Evolutionary conservation across 768 basidiomycete genomes (phyloP).

Genomic region (Leccinum sublutescens): DNA sequence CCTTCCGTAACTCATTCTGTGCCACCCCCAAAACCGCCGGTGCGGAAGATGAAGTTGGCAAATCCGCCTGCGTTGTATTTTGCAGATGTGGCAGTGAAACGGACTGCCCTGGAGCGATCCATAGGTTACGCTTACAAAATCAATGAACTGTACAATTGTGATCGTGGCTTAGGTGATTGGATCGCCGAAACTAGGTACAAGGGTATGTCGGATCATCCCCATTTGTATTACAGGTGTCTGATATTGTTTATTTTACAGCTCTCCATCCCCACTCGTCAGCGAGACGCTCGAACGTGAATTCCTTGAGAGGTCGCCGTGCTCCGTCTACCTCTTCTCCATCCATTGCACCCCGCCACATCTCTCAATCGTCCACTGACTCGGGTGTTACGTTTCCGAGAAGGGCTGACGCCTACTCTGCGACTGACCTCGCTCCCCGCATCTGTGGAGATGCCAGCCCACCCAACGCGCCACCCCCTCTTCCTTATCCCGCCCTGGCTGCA

Average conservation of each 20-base stretch:
- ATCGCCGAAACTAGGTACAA: conserved; percentile 51
- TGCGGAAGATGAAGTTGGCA: conserved; percentile 34
- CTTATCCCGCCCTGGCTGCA: conserved; percentile 69
- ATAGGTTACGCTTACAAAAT: conserved; percentile 77
- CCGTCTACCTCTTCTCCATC: conserved; percentile 44
- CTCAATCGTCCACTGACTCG: conserved; percentile 68
- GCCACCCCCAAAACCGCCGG: conserved; percentile 17
- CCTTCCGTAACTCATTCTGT: conserved; percentile 36
- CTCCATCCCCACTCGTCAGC: conserved; percentile 21
- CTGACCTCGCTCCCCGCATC: conserved; percentile 58
- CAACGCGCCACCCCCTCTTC: conserved; percentile 59
- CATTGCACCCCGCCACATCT: conserved; percentile 63
- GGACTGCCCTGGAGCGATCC: conserved; percentile 64
- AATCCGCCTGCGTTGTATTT: conserved; percentile 72
- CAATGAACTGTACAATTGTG: conserved; percentile 72
- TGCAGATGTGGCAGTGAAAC: conserved; percentile 57
- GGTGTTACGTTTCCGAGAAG: conserved; percentile 79
- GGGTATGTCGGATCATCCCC: conserved; percentile 40
- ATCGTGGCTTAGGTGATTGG: conserved; percentile 82
- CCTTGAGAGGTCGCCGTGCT: conserved; percentile 20
- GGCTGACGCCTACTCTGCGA: conserved; percentile 74
- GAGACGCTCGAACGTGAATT: conserved; percentile 29
- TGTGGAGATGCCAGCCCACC: conserved; percentile 50
- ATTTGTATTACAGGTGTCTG: conserved; percentile 2
- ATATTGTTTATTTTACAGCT: conserved; percentile 10